Evolutionary conservation across 805 yeast species (phyloP).

Genomic region (Wickerhamiella galacta): DNA sequence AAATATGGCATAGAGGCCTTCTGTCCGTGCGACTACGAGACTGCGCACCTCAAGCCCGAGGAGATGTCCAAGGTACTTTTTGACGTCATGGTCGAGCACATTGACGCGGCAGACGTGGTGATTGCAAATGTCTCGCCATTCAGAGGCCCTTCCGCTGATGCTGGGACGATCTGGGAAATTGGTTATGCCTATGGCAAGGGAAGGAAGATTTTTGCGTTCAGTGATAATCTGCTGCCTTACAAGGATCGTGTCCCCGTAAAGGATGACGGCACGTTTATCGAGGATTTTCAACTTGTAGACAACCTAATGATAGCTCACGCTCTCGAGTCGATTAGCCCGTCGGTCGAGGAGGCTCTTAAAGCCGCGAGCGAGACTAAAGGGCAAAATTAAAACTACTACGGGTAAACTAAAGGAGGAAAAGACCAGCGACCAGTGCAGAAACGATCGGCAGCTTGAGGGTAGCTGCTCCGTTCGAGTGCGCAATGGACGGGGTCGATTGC

Average conservation of each 20-base stretch:
- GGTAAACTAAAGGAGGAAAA: background rate
- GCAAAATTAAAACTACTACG: background rate
- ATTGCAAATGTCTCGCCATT: constrained; percentile 7
- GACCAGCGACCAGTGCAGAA: background rate
- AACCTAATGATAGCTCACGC: constrained; percentile 8
- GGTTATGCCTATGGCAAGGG: constrained; percentile 7
- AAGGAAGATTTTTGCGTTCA: constrained; percentile 5
- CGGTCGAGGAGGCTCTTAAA: constrained; percentile 5
- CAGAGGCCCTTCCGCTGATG: constrained; percentile 9
- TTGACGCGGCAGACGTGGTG: constrained; percentile 6
- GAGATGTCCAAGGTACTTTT: constrained; percentile 6
- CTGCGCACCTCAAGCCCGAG: background rate
- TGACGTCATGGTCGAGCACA: constrained; percentile 4
- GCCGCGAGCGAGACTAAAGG: constrained; percentile 1
- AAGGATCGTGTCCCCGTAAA: background rate
- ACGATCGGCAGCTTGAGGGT: background rate
- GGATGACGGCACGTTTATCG: constrained; percentile 3
- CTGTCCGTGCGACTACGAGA: constrained; percentile 4
- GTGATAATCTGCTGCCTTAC: constrained; percentile 2
- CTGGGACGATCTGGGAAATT: constrained; percentile 8
- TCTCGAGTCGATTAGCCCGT: constrained; percentile 1
- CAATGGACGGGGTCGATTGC: no score
- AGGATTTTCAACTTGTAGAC: constrained; percentile 6
- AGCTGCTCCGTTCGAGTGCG: background rate
- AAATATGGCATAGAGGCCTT: constrained; percentile 4